Evolutionary conservation across 2,329 filamentous ascomycete species (phyloP).

Genomic region (Sporothrix humicola): DNA sequence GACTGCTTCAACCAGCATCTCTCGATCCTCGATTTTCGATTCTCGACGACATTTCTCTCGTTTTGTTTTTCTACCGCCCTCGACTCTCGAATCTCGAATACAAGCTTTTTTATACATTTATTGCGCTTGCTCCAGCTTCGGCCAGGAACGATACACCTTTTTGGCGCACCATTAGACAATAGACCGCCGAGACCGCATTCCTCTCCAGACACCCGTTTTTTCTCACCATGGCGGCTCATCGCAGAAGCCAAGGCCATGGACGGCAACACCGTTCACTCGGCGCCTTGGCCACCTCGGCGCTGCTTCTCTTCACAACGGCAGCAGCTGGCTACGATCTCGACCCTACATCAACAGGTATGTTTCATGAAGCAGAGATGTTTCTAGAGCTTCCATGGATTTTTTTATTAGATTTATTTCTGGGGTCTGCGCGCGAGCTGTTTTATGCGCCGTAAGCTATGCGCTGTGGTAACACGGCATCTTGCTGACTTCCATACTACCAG

Average conservation of each 20-base stretch:
- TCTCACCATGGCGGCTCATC: slow-evolving; percentile 5
- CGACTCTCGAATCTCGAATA: not conserved
- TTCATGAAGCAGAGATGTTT: not conserved
- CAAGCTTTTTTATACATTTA: not conserved
- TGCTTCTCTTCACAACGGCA: slow-evolving; percentile 17
- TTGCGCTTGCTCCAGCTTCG: not conserved
- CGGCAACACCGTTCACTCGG: slow-evolving; percentile 24
- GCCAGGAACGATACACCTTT: not conserved
- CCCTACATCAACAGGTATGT: slow-evolving; percentile 30
- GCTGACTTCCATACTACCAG: slow-evolving; percentile 43
- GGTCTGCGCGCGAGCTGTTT: not conserved
- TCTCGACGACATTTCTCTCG: slow-evolving; percentile 13
- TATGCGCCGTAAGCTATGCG: not conserved
- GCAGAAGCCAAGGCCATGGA: slow-evolving; percentile 13
- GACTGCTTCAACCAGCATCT: not conserved
- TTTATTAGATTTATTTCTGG: not conserved
- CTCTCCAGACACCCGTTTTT: not conserved
- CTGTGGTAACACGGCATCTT: slow-evolving; percentile 10
- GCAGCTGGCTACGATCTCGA: slow-evolving; percentile 35
- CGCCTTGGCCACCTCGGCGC: not conserved
- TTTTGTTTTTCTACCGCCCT: not conserved
- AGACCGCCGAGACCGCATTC: not conserved
- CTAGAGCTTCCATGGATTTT: not conserved
- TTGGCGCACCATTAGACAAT: too few relatives aligned
- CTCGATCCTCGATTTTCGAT: not conserved